Base-by-base conservation (phyloP, 345 rosid genomes). In the Gossypium thurberi region DNA sequence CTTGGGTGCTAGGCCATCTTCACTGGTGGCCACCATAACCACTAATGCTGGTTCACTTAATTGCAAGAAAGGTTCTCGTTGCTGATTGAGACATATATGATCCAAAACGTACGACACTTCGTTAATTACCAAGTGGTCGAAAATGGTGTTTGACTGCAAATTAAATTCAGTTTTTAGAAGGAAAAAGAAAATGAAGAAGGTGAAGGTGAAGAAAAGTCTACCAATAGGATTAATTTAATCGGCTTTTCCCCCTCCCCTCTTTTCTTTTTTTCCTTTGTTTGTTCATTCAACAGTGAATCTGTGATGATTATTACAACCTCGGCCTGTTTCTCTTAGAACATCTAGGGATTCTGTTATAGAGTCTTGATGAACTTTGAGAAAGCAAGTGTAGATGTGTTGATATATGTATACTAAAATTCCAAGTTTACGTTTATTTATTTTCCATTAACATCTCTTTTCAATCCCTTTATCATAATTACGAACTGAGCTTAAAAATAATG, bases 11-110 rank as follows among this genome's bases (percentile, higher is more conserved):
- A 58, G 37, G 63, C 63, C 62, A 58, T 58, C 63, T 11, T 58
- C 63, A 58, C 63, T 58, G 6, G 63, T 58, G 17, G 37, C 63
- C 0, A 58, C 63, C 2, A 58, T 58, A 58, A 58, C 63, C 37
- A 58, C 63, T 13, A 58, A 23, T 58, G 63, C 63, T 15, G 63
- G 63, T 58, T 13, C 63, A 23, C 63, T 58, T 25, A 58, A 26
- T 58, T 58, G 63, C 63, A 58, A 58, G 63, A 58, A 58, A 58
- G 63, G 63, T 15, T 58, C 63, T 11, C 63, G 63, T 25, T 58
- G 63, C 37, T 58, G 63, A 58, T 56, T 25, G 63, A 58, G 40
- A 58, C 63, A 25, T 23, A 44, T 10, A 23, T 58, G 63, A 4
- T 58, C 63, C 17, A 58, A 58, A 8, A 23, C 63, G 63, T 12